phyloP scores from a whole-genome alignment of 2,329 filamentous ascomycete species.

The Emericellopsis atlantica region DNA sequence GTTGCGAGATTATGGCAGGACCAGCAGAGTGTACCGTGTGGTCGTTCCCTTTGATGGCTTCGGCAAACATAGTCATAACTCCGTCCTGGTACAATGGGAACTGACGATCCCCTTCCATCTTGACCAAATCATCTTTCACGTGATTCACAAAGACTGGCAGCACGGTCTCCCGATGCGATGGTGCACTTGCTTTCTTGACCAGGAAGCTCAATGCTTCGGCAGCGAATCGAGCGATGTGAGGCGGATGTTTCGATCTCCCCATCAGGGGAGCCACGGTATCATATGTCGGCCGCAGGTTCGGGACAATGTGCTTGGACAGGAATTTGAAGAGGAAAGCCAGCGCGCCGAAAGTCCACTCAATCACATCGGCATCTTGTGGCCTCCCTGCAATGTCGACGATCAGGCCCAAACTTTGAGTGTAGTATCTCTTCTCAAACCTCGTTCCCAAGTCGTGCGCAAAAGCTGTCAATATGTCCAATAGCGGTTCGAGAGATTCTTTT shows the following conservation, averaged over 20 bases:
- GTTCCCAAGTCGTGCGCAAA: constrained; percentile 89
- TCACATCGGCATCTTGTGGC: constrained; percentile 71
- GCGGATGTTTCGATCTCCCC: constrained; percentile 69
- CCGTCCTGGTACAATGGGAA: constrained; percentile 69
- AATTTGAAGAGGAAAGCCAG: constrained; percentile 97
- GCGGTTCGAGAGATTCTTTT: constrained; percentile 67
- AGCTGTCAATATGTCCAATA: constrained; percentile 78
- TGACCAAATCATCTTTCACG: constrained; percentile 55
- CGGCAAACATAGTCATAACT: constrained; percentile 82
- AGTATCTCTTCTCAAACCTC: constrained; percentile 73
- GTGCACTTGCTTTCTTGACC: constrained; percentile 73
- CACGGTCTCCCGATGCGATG: constrained; percentile 62
- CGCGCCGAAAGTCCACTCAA: constrained; percentile 94
- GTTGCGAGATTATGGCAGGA: constrained; percentile 34
- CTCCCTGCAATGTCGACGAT: constrained; percentile 69
- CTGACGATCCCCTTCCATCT: constrained; percentile 38
- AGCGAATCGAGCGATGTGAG: constrained; percentile 81
- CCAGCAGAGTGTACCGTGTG: constrained; percentile 47
- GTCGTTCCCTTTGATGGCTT: constrained; percentile 58
- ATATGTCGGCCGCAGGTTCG: constrained; percentile 75
- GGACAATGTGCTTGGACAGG: constrained; percentile 73
- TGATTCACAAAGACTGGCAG: constrained; percentile 60
- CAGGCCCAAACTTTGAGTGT: constrained; percentile 59
- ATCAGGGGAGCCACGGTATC: constrained; percentile 74
- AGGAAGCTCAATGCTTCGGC: constrained; percentile 93